Conservation (phyloP, 768 basidiomycete genomes). For the Tricholomella constricta region DNA sequence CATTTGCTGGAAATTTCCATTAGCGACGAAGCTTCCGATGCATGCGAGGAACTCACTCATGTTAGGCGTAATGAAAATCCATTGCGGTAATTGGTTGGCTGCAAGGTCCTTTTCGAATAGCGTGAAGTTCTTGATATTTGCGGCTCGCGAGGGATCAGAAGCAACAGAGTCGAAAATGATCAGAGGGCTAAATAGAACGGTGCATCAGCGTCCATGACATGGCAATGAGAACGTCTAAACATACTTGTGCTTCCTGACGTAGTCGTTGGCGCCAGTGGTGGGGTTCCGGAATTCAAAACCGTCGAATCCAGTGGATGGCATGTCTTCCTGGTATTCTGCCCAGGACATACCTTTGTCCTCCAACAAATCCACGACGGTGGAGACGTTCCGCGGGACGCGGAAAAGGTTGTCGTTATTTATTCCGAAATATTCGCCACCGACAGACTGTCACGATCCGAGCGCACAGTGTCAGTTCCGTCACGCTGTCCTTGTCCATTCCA, state of each 20-base stretch:
- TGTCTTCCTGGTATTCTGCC: constrained; percentile 62
- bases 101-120: constrained; percentile 59
- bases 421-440: constrained; percentile 35
- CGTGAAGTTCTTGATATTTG: constrained; percentile 59
- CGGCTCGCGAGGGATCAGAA: constrained; percentile 38
- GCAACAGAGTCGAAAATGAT: constrained; percentile 55
- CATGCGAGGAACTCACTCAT: constrained; percentile 28
- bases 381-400: constrained; percentile 47
- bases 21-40: neutral
- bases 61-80: constrained; percentile 66
- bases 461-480: constrained; percentile 18
- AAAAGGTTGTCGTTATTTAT: constrained; percentile 39
- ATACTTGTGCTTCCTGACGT: constrained; percentile 35
- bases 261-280: constrained; percentile 26
- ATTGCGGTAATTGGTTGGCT: constrained; percentile 53
- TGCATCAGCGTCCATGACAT: neutral
- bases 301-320: constrained; percentile 51
- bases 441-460: constrained; percentile 3
- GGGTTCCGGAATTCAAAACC: constrained; percentile 36
- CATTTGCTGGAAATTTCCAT: constrained; percentile 35
- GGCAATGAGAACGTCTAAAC: constrained; percentile 4
- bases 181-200: constrained; percentile 32
- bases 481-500: no score
- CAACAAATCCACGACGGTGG: constrained; percentile 60
- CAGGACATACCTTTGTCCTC: constrained; percentile 60